Evolutionary conservation across 2,329 filamentous ascomycete species (phyloP), one percentile per base, ranked within the genome.

Genomic region (Alternaria brassicae): DNA sequence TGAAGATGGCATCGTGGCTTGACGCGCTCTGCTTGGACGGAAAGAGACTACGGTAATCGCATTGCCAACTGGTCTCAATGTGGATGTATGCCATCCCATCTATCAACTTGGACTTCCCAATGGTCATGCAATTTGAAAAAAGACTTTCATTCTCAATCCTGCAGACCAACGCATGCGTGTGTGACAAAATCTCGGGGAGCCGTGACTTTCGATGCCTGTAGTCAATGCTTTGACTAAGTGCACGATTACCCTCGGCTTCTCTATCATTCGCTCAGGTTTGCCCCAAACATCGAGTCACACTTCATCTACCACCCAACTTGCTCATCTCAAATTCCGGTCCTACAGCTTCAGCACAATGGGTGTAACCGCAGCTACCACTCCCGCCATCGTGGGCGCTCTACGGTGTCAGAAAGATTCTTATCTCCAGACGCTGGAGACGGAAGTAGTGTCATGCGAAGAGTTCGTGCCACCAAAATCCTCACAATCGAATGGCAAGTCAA

Each of bases 331-430:
- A 15, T 25, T 34, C 36, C 45, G 23, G 7, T 36, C 32, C 6
- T 21, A 37, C 41, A 44, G 27, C 15, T 40, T 19, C 8, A 13
- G 27, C 40, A 62, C 40, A 2, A 74, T 74, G 72, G 61, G 69
- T 27, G 53, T 36, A 2, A 49, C 63, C 15, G 48, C 60, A 34
- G 53, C 47, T 15, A 49, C 65, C 4, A 53, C 53, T 10, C 70
- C 72, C 1, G 63, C 56, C 45, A 67, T 76, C 28, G 73, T 76
- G 2, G 73, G 73, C 44, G 71, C 73, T 42, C 56, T 75, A 13
- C 66, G 62, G 45, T 76, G 72, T 42, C 73, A 76, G 28, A 73
- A 70, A 53, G 62, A 76, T 34, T 74, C 72, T 49, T 76, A 76
- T 56, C 66, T 74, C 17, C 64, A 69, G 39, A 66, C 55, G 7